These are phyloP conservation scores for Cytospora chrysosperma DNA, from an alignment of 2,329 filamentous ascomycete genomes.

Conservation along the genomic window DNA sequence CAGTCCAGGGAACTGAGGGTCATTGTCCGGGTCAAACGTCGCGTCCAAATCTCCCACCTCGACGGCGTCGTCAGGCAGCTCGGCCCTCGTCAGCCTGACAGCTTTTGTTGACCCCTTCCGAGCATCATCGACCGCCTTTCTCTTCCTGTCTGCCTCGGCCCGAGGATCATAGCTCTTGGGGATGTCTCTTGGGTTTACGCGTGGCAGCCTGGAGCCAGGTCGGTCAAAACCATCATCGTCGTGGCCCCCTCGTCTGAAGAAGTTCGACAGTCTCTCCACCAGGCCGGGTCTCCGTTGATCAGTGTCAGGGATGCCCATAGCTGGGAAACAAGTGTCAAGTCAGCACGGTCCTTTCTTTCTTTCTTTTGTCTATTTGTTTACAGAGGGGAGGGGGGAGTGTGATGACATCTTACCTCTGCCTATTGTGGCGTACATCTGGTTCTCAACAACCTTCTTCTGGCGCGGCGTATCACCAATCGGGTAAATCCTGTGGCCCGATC, in stretches of 20 bases:
- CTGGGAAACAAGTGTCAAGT: not conserved
- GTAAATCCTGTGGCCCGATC: conserved; percentile 35
- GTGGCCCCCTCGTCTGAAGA: not conserved
- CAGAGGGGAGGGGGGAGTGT: no score
- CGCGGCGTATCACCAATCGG: conserved; percentile 39
- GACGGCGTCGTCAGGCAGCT: not conserved
- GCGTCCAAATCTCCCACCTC: not conserved
- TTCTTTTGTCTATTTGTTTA: no score
- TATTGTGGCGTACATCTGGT: conserved; percentile 23
- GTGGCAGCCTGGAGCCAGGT: conserved; percentile 15
- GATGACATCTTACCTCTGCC: conserved; percentile 15
- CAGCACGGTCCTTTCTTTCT: no score
- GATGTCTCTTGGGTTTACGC: conserved; percentile 1
- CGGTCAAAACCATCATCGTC: not conserved
- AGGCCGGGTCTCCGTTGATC: not conserved
- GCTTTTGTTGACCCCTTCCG: not conserved
- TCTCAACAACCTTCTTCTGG: conserved; percentile 33
- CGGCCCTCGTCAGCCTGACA: not conserved
- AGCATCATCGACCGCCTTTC: not conserved
- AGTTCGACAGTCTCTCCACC: not conserved
- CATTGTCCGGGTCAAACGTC: not conserved
- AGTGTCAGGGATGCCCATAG: conserved; percentile 7
- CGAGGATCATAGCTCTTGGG: conserved; percentile 6
- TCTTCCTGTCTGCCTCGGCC: not conserved
- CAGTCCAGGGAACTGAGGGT: not conserved